phyloP scores from a whole-genome alignment of 164 flowering plant species.

The Umbellularia californica region DNA sequence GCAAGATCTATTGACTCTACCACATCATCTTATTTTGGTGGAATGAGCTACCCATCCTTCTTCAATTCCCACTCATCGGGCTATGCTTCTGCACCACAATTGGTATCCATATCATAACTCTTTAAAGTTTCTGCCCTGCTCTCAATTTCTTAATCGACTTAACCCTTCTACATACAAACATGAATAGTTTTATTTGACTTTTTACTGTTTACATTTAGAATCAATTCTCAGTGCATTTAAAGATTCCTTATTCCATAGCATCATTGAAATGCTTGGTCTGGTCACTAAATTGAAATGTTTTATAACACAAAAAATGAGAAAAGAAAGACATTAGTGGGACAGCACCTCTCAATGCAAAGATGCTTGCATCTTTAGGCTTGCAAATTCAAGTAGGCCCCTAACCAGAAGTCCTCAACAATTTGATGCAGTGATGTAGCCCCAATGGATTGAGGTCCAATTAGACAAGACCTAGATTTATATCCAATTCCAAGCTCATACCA shows the following conservation, averaged over 20 bases:
- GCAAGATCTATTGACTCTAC: constrained; percentile 92
- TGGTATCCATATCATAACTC: constrained; percentile 28
- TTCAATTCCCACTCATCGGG: constrained; percentile 76
- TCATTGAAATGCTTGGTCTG: not conserved
- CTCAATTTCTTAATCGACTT: not conserved
- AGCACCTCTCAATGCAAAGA: too few relatives aligned
- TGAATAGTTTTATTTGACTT: not conserved
- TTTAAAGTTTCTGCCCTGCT: not conserved
- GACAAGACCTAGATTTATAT: too few relatives aligned
- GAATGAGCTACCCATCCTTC: constrained; percentile 91
- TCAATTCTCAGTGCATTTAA: not conserved
- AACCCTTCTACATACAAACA: not conserved
- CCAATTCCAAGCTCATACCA: too few relatives aligned
- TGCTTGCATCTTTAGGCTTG: too few relatives aligned
- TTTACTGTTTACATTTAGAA: too few relatives aligned
- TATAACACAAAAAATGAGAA: not conserved
- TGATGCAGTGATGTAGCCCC: too few relatives aligned
- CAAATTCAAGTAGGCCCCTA: too few relatives aligned
- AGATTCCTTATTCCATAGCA: not conserved
- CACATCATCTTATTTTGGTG: constrained; percentile 97
- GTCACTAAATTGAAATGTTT: not conserved
- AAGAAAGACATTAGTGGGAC: not conserved
- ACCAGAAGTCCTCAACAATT: too few relatives aligned
- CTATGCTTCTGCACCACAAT: constrained; percentile 49
- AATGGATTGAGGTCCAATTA: too few relatives aligned